Percentiles rank a stretch among this genome's conserved stretches.
phyloP scores from a whole-genome alignment of 2,329 filamentous ascomycete species.

The Thelonectria rubi region DNA sequence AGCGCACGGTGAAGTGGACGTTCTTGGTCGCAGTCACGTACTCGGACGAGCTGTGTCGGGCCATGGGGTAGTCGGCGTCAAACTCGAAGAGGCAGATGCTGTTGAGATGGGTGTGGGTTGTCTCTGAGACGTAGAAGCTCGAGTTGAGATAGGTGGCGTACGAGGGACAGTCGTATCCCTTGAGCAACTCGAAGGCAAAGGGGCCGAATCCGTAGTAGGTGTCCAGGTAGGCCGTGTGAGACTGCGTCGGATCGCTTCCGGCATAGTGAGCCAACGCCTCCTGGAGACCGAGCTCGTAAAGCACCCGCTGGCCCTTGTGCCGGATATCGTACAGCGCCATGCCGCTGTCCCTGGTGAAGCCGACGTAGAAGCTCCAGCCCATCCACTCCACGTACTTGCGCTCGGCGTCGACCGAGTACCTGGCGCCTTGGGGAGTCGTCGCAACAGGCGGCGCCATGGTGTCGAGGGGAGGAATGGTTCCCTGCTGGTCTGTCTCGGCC shows the following conservation, averaged over 20 bases:
- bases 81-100: conserved; percentile 66
- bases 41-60: conserved; percentile 43
- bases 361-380: conserved; percentile 57
- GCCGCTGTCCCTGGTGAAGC: conserved; percentile 58
- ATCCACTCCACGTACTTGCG: conserved; percentile 23
- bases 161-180: conserved; percentile 61
- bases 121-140: conserved; percentile 55
- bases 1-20: conserved; percentile 16
- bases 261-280: conserved; percentile 65
- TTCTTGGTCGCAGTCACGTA: conserved; percentile 20
- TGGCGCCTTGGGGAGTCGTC: conserved; percentile 6
- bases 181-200: conserved; percentile 55
- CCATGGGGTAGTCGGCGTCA: conserved; percentile 58
- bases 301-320: conserved; percentile 62
- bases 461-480: conserved; percentile 17
- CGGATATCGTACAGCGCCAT: conserved; percentile 60
- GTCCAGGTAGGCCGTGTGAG: conserved; percentile 57
- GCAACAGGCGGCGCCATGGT: conserved; percentile 18
- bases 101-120: conserved; percentile 55
- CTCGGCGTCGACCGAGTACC: conserved; percentile 17
- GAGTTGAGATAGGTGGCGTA: conserved; percentile 61
- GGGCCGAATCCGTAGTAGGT: conserved; percentile 58
- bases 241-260: conserved; percentile 56
- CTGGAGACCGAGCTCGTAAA: conserved; percentile 65
- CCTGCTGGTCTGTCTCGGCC: conserved; percentile 20